Conservation (phyloP, 208 protist species). For the Trypanosoma vivax region DNA sequence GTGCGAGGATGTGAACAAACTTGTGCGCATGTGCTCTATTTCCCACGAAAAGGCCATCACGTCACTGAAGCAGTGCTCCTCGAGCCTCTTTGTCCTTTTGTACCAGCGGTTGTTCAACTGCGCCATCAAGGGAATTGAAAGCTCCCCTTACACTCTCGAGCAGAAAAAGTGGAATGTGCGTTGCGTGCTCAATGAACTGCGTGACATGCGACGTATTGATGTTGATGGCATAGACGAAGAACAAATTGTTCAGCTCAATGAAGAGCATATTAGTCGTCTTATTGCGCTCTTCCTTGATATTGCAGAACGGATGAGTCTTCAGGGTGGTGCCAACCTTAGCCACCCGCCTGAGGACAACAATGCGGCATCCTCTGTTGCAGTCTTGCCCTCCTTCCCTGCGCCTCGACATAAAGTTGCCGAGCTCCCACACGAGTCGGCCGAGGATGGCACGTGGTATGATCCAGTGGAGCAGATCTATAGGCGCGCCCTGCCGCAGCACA, state of each 20-base stretch:
- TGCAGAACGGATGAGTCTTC: conserved; percentile 28
- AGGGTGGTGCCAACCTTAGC: neutral
- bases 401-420: conserved; percentile 11
- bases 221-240: conserved; percentile 56
- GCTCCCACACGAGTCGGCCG: conserved; percentile 8
- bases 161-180: conserved; percentile 72
- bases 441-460: conserved; percentile 15
- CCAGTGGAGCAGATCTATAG: neutral
- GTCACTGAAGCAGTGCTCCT: conserved; percentile 76
- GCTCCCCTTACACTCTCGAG: conserved; percentile 58
- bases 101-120: conserved; percentile 79
- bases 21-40: conserved; percentile 56
- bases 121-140: conserved; percentile 59
- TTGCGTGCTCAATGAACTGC: conserved; percentile 69
- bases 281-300: conserved; percentile 74
- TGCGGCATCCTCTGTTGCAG: conserved; percentile 4
- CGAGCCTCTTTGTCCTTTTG: conserved; percentile 80
- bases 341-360: neutral
- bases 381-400: neutral
- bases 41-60: conserved; percentile 41
- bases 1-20: conserved; percentile 49
- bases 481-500: neutral
- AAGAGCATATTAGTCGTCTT: conserved; percentile 77
- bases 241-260: conserved; percentile 69
- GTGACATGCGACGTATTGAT: conserved; percentile 37